Evolutionary conservation across 768 basidiomycete genomes (phyloP).

Genomic region (Cantharellus anzutake): DNA sequence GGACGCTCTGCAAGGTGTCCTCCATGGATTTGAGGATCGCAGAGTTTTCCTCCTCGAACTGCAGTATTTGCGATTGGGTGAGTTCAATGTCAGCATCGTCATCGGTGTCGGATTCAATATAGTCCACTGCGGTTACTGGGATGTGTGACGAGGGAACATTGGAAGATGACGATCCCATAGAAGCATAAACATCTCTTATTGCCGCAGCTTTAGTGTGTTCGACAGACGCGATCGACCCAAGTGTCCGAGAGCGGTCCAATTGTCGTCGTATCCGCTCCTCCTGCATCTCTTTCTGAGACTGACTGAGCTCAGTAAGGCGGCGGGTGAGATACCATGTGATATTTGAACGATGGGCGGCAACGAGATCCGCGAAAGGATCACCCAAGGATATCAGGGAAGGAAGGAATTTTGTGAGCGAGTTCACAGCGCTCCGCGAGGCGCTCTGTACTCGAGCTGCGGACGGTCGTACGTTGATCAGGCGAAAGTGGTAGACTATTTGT

Average conservation of each 20-base stretch:
- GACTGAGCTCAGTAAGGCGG: conserved; percentile 59
- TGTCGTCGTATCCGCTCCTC: conserved; percentile 85
- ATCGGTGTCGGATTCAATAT: conserved; percentile 24
- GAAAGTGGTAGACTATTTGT: conserved; percentile 1
- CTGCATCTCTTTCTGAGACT: conserved; percentile 72
- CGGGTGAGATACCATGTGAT: conserved; percentile 83
- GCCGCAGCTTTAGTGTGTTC: conserved; percentile 8
- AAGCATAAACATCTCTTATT: conserved; percentile 9
- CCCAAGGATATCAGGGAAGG: conserved; percentile 43
- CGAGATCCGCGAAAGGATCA: conserved; percentile 41
- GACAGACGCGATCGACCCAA: conserved; percentile 50
- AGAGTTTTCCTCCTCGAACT: conserved; percentile 86
- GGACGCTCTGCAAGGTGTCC: conserved; percentile 71
- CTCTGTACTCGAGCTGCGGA: conserved; percentile 28
- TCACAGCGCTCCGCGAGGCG: conserved; percentile 29
- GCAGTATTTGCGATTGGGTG: conserved; percentile 72
- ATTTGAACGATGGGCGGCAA: conserved; percentile 82
- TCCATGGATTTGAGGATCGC: conserved; percentile 68
- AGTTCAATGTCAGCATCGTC: conserved; percentile 61
- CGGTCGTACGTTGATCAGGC: conserved; percentile 31
- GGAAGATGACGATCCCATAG: conserved; percentile 5
- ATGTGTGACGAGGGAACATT: conserved; percentile 18
- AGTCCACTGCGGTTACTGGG: conserved; percentile 24
- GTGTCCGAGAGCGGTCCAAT: conserved; percentile 59
- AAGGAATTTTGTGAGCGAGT: conserved; percentile 48